Evolutionary conservation across 306 rosid species (phyloP), one percentile per base, ranked within the genome.

Genomic region (Trifolium dubium): DNA sequence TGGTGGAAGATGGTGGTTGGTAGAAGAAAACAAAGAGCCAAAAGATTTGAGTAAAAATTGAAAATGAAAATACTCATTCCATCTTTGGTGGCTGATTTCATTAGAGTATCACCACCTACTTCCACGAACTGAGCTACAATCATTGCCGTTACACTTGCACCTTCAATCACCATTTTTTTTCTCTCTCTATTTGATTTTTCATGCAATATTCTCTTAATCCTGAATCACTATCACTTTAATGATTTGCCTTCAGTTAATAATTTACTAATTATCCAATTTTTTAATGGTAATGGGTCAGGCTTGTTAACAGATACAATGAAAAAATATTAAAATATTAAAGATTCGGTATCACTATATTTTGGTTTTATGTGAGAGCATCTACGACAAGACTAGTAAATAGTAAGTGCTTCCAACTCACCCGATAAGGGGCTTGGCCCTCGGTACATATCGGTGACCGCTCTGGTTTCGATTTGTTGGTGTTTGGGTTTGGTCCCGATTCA

Each of bases 51-150:
- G 54, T 83, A 87, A 0, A 77, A 37, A 8, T 46, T 5, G 77
- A 68, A 87, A 4, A 87, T 81, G 18, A 10, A 83, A 40, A 73
- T 35, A 19, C 84, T 83, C 88, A 81, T 78, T 32, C 86, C 88
- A 12, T 37, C 61, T 2, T 47, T 35, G 58, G 39, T 76, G 2
- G 85, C 87, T 13, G 81, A 43, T 19, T 88, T 85, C 17, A 78
- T 6, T 1, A 80, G 31, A 31, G 83, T 87, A 80, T 76, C 81
- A 47, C 64, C 39, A 0, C 89, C 79, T 5, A 70, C 77, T 8
- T 87, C 87, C 30, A 76, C 19, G 41, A 71, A 63, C 46, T 67
- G 83, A 30, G 2, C 13, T 14, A 29, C 63, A 71, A 87, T 67
- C 90, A 84, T 80, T 3, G 67, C 29, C 31, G 75, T 59, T 15